Percentiles rank a stretch among this genome's conserved stretches.
Evolutionary conservation across 345 rosid genomes (phyloP).

Genomic region (Moricandia arvensis): DNA sequence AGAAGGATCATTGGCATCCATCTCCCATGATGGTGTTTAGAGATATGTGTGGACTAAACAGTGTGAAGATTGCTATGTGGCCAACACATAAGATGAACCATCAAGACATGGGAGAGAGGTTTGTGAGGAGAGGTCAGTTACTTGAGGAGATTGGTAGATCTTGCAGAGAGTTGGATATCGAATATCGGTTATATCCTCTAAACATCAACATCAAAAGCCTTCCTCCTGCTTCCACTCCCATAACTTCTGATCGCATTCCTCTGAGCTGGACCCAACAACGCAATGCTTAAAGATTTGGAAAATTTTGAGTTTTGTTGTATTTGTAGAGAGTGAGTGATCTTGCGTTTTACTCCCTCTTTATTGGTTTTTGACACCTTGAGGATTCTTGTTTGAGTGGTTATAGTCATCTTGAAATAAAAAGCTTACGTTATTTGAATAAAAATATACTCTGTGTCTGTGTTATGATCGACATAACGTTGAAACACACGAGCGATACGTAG

Average conservation of each 20-base stretch:
- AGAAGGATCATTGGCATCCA: slow-evolving; percentile 78
- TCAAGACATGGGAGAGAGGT: slow-evolving; percentile 77
- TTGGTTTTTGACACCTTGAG: neutral
- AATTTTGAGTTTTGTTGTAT: slow-evolving; percentile 19
- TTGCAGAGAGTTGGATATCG: slow-evolving; percentile 75
- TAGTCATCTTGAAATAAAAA: neutral
- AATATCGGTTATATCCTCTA: slow-evolving; percentile 60
- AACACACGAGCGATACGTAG: no score
- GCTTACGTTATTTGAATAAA: neutral
- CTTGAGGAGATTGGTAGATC: slow-evolving; percentile 69
- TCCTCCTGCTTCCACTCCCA: slow-evolving; percentile 47
- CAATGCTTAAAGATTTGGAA: slow-evolving; percentile 17
- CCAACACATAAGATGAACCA: slow-evolving; percentile 67
- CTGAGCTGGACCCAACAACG: slow-evolving; percentile 41
- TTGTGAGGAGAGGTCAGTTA: slow-evolving; percentile 51
- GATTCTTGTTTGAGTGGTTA: neutral
- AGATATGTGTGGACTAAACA: slow-evolving; percentile 60
- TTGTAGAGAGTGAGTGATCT: slow-evolving; percentile 12
- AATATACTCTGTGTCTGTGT: neutral
- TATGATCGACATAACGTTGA: neutral
- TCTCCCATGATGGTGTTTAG: slow-evolving; percentile 56
- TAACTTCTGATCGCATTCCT: slow-evolving; percentile 40
- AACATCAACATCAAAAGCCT: slow-evolving; percentile 57
- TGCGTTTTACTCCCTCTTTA: neutral
- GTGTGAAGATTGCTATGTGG: slow-evolving; percentile 68